phyloP scores from a whole-genome alignment of 2,329 filamentous ascomycete genomes.

The Scedosporium boydii region DNA sequence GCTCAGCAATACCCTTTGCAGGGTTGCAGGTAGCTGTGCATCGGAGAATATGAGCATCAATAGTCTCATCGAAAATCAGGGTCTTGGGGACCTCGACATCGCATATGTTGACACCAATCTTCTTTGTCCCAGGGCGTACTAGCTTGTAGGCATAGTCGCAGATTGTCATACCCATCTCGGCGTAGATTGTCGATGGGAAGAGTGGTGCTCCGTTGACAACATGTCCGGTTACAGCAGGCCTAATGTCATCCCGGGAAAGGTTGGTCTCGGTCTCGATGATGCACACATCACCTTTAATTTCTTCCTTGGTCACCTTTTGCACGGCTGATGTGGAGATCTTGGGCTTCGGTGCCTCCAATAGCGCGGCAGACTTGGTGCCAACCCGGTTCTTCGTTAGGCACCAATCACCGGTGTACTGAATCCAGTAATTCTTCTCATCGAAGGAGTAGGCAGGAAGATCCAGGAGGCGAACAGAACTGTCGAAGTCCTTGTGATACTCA shows the following conservation, averaged over 20 bases:
- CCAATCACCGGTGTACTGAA: constrained; percentile 59
- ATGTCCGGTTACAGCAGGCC: constrained; percentile 52
- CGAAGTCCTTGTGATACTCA: constrained; percentile 52
- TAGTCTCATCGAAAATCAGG: constrained; percentile 45
- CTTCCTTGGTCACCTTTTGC: constrained; percentile 53
- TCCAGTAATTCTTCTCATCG: constrained; percentile 64
- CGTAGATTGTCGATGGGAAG: constrained; percentile 50
- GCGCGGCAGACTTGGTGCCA: constrained; percentile 23
- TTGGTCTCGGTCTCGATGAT: constrained; percentile 54
- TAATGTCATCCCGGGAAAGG: constrained; percentile 52
- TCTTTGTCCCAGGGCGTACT: constrained; percentile 43
- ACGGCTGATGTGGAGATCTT: constrained; percentile 57
- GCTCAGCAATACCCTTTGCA: constrained; percentile 40
- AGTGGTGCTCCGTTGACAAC: constrained; percentile 57
- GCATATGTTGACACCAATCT: constrained; percentile 53
- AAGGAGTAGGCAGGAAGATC: constrained; percentile 61
- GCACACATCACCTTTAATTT: constrained; percentile 45
- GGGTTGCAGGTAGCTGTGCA: constrained; percentile 52
- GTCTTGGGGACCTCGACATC: constrained; percentile 63
- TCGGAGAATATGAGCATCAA: constrained; percentile 47
- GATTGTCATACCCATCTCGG: constrained; percentile 56
- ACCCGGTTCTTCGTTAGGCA: constrained; percentile 60
- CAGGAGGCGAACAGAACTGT: constrained; percentile 35
- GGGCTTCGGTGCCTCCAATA: constrained; percentile 32
- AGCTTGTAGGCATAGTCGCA: constrained; percentile 55